Percentiles rank a stretch among this genome's conserved stretches.
Conservation (phyloP, 495 filamentous ascomycete species). For the Schizothecium vesticola region DNA sequence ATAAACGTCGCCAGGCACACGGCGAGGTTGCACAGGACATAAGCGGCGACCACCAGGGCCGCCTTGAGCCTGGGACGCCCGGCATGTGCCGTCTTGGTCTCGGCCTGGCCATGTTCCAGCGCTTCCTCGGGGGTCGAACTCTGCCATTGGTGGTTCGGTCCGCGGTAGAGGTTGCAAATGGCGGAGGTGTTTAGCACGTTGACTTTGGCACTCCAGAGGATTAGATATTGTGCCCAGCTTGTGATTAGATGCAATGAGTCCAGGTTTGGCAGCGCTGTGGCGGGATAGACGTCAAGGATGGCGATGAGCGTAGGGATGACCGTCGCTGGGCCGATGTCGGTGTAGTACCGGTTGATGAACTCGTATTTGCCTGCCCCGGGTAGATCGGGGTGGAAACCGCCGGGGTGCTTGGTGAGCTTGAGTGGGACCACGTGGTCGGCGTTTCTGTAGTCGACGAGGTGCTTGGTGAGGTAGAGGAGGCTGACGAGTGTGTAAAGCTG, state of each 20-base stretch:
- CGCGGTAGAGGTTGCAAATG: background rate
- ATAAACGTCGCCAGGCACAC: background rate
- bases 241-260: background rate
- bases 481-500: background rate
- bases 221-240: background rate
- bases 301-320: background rate
- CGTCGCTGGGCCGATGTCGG: background rate
- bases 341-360: background rate
- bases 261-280: background rate
- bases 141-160: background rate
- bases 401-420: background rate
- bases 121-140: background rate
- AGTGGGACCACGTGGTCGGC: background rate
- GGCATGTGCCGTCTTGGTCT: background rate
- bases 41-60: background rate
- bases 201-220: background rate
- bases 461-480: background rate
- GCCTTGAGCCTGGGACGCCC: background rate
- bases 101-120: background rate
- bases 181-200: background rate
- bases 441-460: background rate
- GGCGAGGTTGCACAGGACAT: background rate
- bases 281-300: background rate
- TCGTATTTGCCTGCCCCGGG: background rate
- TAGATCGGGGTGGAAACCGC: background rate